phyloP scores from a whole-genome alignment of 2,329 filamentous ascomycete genomes.

The Canariomyces notabilis region DNA sequence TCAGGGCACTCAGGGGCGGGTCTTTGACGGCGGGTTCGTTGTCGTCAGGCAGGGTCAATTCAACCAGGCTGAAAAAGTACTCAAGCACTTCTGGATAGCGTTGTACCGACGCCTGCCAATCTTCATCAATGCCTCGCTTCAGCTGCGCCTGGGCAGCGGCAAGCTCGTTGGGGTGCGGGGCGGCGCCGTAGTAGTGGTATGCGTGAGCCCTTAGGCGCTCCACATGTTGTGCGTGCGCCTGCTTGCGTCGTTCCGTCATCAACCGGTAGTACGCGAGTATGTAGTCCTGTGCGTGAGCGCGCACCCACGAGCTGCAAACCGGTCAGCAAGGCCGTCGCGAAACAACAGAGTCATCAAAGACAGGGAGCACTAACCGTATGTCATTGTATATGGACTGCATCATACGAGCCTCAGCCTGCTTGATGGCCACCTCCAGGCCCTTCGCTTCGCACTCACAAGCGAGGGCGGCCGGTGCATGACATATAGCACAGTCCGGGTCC shows the following conservation, averaged over 20 bases:
- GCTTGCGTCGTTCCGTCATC: slow-evolving; percentile 57
- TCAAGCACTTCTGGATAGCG: slow-evolving; percentile 77
- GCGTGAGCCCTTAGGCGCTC: slow-evolving; percentile 52
- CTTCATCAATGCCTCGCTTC: slow-evolving; percentile 71
- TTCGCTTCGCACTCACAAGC: slow-evolving; percentile 63
- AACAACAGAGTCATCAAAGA: not conserved
- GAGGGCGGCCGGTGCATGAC: slow-evolving; percentile 52
- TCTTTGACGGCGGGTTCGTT: slow-evolving; percentile 55
- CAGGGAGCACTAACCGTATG: slow-evolving; percentile 49
- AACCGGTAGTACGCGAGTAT: slow-evolving; percentile 61
- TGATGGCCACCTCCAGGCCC: slow-evolving; percentile 57
- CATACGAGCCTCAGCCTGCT: slow-evolving; percentile 58
- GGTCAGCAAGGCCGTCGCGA: slow-evolving; percentile 10
- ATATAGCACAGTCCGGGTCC: slow-evolving; percentile 67
- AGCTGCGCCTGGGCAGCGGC: slow-evolving; percentile 59
- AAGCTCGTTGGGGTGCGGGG: slow-evolving; percentile 58
- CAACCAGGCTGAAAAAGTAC: slow-evolving; percentile 71
- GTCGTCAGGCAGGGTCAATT: slow-evolving; percentile 59
- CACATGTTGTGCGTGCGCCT: slow-evolving; percentile 50
- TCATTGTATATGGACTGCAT: slow-evolving; percentile 59
- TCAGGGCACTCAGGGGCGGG: slow-evolving; percentile 53
- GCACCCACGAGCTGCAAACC: slow-evolving; percentile 54
- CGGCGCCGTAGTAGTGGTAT: slow-evolving; percentile 52
- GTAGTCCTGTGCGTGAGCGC: slow-evolving; percentile 61
- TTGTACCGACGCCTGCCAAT: slow-evolving; percentile 71